phyloP scores from a whole-genome alignment of 345 rosid species.

The Rhizophora apiculata region DNA sequence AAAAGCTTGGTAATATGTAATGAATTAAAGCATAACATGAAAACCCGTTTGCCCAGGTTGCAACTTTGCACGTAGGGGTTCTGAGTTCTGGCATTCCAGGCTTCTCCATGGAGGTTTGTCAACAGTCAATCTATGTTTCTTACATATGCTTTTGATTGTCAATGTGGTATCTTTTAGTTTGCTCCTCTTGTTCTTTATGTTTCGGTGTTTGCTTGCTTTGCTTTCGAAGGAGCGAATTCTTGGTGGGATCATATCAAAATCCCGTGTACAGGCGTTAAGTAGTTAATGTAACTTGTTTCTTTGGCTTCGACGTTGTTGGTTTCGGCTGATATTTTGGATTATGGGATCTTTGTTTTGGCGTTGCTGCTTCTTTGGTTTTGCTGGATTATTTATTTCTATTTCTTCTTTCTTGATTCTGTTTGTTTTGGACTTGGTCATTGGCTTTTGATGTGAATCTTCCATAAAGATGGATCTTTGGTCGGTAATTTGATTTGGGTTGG shows the following conservation, averaged over 20 bases:
- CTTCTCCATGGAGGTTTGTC: slow-evolving; percentile 27
- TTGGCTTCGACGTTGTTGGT: slow-evolving; percentile 29
- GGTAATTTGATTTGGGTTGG: slow-evolving; percentile 26
- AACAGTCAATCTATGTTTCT: slow-evolving; percentile 8
- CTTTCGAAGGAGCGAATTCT: slow-evolving; percentile 16
- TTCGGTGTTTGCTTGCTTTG: background rate
- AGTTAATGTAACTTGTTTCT: slow-evolving; percentile 11
- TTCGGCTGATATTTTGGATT: slow-evolving; percentile 23
- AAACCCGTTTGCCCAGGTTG: slow-evolving; percentile 36
- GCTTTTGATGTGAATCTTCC: slow-evolving; percentile 21
- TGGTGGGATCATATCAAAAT: slow-evolving; percentile 37
- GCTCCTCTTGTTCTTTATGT: slow-evolving; percentile 20
- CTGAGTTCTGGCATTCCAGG: slow-evolving; percentile 27
- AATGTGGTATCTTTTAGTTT: slow-evolving; percentile 24
- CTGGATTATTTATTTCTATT: slow-evolving; percentile 13
- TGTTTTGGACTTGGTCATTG: slow-evolving; percentile 17
- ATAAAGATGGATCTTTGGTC: slow-evolving; percentile 25
- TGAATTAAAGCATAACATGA: slow-evolving; percentile 30
- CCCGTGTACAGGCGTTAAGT: slow-evolving; percentile 19
- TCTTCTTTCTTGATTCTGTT: slow-evolving; percentile 10
- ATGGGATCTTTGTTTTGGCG: slow-evolving; percentile 15
- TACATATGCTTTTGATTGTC: slow-evolving; percentile 17
- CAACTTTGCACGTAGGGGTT: slow-evolving; percentile 32
- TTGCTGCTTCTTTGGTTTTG: slow-evolving; percentile 18
- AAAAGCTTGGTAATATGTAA: slow-evolving; percentile 24